phyloP scores from a whole-genome alignment of 345 rosid species.

The Eucalyptus sideroxylon region DNA sequence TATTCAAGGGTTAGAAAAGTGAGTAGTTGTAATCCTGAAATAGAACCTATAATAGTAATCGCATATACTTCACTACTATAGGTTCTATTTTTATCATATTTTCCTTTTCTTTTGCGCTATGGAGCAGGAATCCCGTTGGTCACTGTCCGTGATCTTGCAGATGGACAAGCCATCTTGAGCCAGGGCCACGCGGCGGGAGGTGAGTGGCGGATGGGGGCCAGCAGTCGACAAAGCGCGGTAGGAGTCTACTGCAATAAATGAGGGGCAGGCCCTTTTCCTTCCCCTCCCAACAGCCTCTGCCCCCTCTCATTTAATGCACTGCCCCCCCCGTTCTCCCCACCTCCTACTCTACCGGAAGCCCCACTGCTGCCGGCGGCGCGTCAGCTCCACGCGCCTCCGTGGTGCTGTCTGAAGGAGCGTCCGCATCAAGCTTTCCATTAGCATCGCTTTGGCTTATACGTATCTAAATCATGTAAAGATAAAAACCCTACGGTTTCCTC shows the following conservation, averaged over 20 bases:
- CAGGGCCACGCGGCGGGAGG: neutral
- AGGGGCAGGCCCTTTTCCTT: neutral
- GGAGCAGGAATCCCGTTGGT: neutral
- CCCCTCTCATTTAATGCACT: neutral
- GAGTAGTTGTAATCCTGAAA: neutral
- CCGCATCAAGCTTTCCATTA: neutral
- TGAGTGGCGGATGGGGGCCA: neutral
- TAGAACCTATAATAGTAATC: no score
- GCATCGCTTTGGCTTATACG: neutral
- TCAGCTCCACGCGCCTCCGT: neutral
- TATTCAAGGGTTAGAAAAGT: neutral
- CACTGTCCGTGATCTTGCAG: neutral
- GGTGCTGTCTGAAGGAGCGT: neutral
- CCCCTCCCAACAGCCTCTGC: neutral
- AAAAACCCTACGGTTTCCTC: neutral
- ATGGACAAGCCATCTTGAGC: neutral
- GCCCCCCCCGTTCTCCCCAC: neutral
- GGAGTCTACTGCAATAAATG: neutral
- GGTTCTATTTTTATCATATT: neutral
- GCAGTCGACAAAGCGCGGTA: neutral
- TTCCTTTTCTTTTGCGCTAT: neutral
- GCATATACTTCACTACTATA: neutral
- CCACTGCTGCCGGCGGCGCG: neutral
- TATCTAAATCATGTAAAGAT: neutral
- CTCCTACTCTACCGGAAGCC: fast-evolving